Evolutionary conservation across 2,329 filamentous ascomycete genomes (phyloP).

Genomic region (Alternaria sp.): DNA sequence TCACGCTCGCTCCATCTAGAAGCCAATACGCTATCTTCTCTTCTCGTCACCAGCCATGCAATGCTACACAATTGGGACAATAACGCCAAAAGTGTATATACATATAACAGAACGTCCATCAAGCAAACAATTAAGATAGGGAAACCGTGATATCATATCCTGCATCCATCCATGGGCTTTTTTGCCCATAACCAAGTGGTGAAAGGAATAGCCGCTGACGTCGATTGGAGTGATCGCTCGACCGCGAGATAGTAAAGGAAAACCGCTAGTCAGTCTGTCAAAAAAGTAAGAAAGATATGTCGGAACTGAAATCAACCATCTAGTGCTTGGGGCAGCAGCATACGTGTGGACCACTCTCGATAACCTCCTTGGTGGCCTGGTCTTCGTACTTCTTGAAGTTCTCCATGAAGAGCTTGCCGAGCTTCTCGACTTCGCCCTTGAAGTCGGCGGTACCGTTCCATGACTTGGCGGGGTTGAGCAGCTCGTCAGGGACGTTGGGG

Average conservation of each 20-base stretch:
- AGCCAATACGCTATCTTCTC: not conserved
- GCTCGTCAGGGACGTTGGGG: constrained; percentile 85
- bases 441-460: constrained; percentile 90
- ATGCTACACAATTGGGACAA: not conserved
- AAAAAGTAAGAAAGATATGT: constrained; percentile 2
- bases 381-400: constrained; percentile 97
- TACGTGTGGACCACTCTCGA: constrained; percentile 57
- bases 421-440: constrained; percentile 86
- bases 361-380: constrained; percentile 66
- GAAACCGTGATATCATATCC: constrained; percentile 3
- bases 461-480: constrained; percentile 92
- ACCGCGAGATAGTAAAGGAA: not conserved
- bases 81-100: constrained; percentile 2
- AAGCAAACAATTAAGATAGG: not conserved
- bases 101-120: not conserved
- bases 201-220: not conserved
- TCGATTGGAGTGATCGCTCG: not conserved
- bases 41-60: not conserved
- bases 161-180: not conserved
- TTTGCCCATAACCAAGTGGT: not conserved
- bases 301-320: not conserved
- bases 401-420: constrained; percentile 87
- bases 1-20: not conserved
- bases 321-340: constrained; percentile 51
- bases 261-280: constrained; percentile 4